Evolutionary conservation across 306 rosid species (phyloP).

Genomic region (Arachis hypogaea): DNA sequence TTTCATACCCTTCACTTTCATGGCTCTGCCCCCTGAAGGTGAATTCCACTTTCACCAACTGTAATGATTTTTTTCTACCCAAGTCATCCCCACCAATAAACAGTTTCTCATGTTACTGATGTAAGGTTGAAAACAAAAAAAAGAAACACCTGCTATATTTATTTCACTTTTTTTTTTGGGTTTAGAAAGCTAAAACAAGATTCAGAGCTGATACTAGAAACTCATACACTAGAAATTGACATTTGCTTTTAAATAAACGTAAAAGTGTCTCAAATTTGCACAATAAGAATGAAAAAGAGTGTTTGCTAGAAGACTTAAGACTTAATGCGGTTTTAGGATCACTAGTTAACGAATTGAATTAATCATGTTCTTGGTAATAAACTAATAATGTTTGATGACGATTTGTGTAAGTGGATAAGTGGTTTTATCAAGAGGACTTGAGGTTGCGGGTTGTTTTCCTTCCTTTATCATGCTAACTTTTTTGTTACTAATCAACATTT

Average conservation of each 20-base stretch:
- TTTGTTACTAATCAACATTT: conserved; percentile 29
- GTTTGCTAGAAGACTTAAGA: too few species aligned
- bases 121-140: conserved; percentile 24
- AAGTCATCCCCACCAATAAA: conserved; percentile 22
- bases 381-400: too few species aligned
- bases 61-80: conserved; percentile 34
- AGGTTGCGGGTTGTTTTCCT: conserved; percentile 3
- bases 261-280: neutral
- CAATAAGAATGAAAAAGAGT: neutral
- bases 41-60: conserved; percentile 49
- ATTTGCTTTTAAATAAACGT: conserved; percentile 12
- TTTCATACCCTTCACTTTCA: conserved; percentile 49
- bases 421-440: conserved; percentile 43
- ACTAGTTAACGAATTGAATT: too few species aligned
- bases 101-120: conserved; percentile 23
- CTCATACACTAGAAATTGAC: conserved; percentile 29
- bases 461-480: conserved; percentile 31
- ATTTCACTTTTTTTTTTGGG: neutral
- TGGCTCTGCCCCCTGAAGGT: conserved; percentile 48
- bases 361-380: too few species aligned
- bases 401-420: conserved; percentile 35
- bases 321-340: too few species aligned
- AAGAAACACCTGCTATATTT: conserved; percentile 28
- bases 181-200: conserved; percentile 12
- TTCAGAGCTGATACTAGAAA: conserved; percentile 16